phyloP scores from a whole-genome alignment of 768 basidiomycete species.

The Pisolithus marmoratus region DNA sequence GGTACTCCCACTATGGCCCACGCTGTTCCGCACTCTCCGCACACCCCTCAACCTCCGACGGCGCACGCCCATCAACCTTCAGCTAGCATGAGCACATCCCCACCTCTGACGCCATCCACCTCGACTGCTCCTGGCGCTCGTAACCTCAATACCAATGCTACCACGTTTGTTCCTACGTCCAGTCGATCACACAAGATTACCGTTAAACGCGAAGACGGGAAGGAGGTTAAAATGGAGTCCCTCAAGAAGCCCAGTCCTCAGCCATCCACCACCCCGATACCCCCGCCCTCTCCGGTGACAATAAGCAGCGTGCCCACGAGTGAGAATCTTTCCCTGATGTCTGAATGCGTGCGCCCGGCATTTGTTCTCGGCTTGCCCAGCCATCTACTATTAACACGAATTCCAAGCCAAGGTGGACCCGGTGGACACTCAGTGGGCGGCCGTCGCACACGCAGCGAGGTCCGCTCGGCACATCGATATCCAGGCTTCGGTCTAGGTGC shows the following conservation, averaged over 20 bases:
- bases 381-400: slow-evolving; percentile 61
- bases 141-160: slow-evolving; percentile 57
- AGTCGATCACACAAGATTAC: slow-evolving; percentile 38
- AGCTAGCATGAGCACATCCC: slow-evolving; percentile 42
- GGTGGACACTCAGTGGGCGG: slow-evolving; percentile 38
- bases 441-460: slow-evolving; percentile 63
- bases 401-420: slow-evolving; percentile 59
- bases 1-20: slow-evolving; percentile 67
- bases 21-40: slow-evolving; percentile 42
- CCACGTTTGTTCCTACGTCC: slow-evolving; percentile 56
- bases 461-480: slow-evolving; percentile 30
- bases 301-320: slow-evolving; percentile 51
- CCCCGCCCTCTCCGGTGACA: slow-evolving; percentile 30
- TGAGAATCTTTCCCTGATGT: slow-evolving; percentile 57
- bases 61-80: slow-evolving; percentile 38
- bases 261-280: slow-evolving; percentile 34
- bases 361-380: slow-evolving; percentile 52
- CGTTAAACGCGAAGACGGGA: slow-evolving; percentile 61
- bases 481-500: slow-evolving; percentile 26
- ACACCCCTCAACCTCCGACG: slow-evolving; percentile 45
- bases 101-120: slow-evolving; percentile 64
- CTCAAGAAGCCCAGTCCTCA: slow-evolving; percentile 45
- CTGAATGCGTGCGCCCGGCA: slow-evolving; percentile 43
- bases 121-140: slow-evolving; percentile 34
- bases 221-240: slow-evolving; percentile 53